Evolutionary conservation across 2,329 filamentous ascomycete genomes (phyloP), one percentile per base, ranked within the genome.

Genomic region (Fusarium subtropicale): DNA sequence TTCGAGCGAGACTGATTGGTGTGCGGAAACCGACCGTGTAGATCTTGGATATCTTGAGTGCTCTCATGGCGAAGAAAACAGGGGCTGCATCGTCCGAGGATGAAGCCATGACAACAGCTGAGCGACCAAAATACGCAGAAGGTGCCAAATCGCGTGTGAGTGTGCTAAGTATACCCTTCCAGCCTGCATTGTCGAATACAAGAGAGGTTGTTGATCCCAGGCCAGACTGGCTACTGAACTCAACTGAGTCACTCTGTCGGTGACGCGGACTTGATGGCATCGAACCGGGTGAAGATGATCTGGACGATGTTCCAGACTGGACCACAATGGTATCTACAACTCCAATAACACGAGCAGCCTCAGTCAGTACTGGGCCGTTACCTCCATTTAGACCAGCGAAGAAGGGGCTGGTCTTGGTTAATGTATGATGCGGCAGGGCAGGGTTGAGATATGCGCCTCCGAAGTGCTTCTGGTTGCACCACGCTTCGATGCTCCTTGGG

Each of bases 1-100:
- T 89, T 3, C 84, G 83, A 6, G 89, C 87, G n/a, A 94, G 82
- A 1, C 87, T 72, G 73, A 86, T 76, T 67, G 88, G 79, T 66
- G 87, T 90, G 74, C 88, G 89, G 81, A 97, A 96, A 2, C 93
- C 93, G 45, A 95, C 92, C 0, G 92, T 95, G 78, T 94, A 94
- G 39, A 97, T 91, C 59, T 92, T 91, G 36, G 90, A 90, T 53
- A 95, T 89, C 55, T 88, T 89, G 30, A 97, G 85, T 39, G 90
- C 92, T 71, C 90, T 90, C 62, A 97, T 82, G 0, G 93, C 93
- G 74, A 92, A 97, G 66, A 97, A 90, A 2, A 90, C 88, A 1
- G 92, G 90, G 3, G 92, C 91, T 7, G 93, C 93, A 71, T 95
- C 92, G 58, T 92, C 89, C 42, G 91, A 87, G 1, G 87, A 88